These are phyloP conservation scores for Castanea mollissima DNA, from an alignment of 306 rosid species.

Conservation along the genomic window DNA sequence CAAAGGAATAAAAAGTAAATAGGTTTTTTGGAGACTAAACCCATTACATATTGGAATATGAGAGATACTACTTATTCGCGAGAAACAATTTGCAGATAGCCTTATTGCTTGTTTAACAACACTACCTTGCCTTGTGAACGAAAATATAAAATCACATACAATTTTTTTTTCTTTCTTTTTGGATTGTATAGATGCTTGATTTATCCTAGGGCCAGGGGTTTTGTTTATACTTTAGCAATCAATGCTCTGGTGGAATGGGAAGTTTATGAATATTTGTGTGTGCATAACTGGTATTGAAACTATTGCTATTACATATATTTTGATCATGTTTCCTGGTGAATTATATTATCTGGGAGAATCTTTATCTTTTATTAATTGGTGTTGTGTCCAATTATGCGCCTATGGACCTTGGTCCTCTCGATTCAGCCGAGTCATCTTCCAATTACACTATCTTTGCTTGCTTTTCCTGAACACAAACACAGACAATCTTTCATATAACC, in stretches of 20 bases:
- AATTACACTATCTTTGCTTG: too few species aligned
- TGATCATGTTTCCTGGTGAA: neutral
- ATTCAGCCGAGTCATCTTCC: neutral
- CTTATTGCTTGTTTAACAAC: neutral
- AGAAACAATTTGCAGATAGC: too few species aligned
- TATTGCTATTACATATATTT: neutral
- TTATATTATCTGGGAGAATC: too few species aligned
- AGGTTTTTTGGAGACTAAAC: too few species aligned
- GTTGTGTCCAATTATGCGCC: neutral
- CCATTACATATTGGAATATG: too few species aligned
- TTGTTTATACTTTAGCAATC: neutral
- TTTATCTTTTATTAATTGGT: neutral
- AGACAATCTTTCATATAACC: too few species aligned
- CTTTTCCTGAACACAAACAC: too few species aligned
- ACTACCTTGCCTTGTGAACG: neutral
- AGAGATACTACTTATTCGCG: too few species aligned
- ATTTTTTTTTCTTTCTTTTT: neutral
- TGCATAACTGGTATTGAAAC: neutral
- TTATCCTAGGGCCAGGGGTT: neutral
- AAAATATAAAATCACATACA: neutral
- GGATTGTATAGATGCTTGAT: neutral
- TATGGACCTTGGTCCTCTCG: too few species aligned
- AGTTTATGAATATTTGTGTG: neutral
- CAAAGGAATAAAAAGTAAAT: too few species aligned
- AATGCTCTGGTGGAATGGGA: neutral